A percentile compares a stretch with the other conserved stretches of the same genome.
Evolutionary conservation across 257 asterid species (phyloP).

Genomic region (Capsicum chinense): DNA sequence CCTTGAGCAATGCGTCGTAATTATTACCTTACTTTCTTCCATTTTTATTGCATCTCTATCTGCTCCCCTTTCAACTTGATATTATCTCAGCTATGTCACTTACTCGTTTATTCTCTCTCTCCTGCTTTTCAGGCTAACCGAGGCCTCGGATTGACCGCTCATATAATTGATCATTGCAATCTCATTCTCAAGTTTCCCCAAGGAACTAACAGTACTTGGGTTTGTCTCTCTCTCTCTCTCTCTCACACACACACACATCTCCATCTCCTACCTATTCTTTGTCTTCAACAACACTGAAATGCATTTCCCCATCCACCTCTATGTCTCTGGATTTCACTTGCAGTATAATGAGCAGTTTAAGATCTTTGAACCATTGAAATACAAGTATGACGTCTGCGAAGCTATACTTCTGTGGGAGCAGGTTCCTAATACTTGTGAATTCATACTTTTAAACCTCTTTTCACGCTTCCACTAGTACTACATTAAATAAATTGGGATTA

Average conservation of each 20-base stretch:
- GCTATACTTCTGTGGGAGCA: slow-evolving; percentile 96
- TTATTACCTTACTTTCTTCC: not conserved
- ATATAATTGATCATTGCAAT: slow-evolving; percentile 86
- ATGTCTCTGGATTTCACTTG: slow-evolving; percentile 36
- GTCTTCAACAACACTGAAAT: slow-evolving; percentile 12
- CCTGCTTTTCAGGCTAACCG: slow-evolving; percentile 64
- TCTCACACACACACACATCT: too few species aligned
- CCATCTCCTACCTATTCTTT: slow-evolving; percentile 22
- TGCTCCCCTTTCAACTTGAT: too few species aligned
- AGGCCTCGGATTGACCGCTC: slow-evolving; percentile 94
- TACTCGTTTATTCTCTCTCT: too few species aligned
- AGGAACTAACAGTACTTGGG: slow-evolving; percentile 99
- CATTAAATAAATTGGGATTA: slow-evolving; percentile 41
- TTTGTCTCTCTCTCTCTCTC: slow-evolving; percentile 35
- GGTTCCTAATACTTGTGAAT: slow-evolving; percentile 48
- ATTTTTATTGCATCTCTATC: too few species aligned
- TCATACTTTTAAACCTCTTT: slow-evolving; percentile 26
- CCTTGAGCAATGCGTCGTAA: slow-evolving; percentile 90
- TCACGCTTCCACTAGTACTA: not conserved
- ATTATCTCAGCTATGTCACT: too few species aligned
- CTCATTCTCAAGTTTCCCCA: slow-evolving; percentile 84
- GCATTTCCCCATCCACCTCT: slow-evolving; percentile 17
- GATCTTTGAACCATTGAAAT: slow-evolving; percentile 90
- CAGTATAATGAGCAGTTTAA: slow-evolving; percentile 94
- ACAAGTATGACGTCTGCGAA: slow-evolving; percentile 89